These are phyloP conservation scores for Pontederia paniculata DNA, from an alignment of 176 grass and related monocot species.

Conservation along the genomic window DNA sequence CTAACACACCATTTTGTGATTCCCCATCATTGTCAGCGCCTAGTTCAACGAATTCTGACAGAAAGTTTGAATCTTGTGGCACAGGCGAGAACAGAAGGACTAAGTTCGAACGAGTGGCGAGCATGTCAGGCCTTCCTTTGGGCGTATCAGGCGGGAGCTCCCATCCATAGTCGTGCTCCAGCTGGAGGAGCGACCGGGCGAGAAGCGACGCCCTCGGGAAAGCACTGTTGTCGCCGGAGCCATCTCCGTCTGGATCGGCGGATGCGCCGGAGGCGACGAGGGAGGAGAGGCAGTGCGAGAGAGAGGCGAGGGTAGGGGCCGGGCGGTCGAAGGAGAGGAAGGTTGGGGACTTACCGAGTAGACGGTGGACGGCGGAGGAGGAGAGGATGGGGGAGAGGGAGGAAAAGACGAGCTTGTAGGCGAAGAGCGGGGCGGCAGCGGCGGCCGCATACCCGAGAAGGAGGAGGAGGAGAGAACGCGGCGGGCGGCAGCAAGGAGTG, in stretches of 20 bases:
- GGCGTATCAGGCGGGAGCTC: constrained; percentile 8
- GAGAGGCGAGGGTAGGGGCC: constrained; percentile 30
- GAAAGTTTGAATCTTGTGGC: constrained; percentile 19
- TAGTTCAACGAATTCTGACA: constrained; percentile 18
- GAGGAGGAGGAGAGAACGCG: constrained; percentile 20
- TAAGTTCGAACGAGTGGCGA: constrained; percentile 34
- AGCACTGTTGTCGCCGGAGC: not conserved
- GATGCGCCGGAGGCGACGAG: constrained; percentile 28
- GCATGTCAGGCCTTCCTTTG: constrained; percentile 6
- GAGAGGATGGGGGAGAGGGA: constrained; percentile 46
- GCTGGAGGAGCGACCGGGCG: constrained; percentile 51
- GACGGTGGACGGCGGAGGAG: constrained; percentile 24
- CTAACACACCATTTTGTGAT: not conserved
- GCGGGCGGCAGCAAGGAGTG: constrained; percentile 32
- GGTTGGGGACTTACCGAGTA: constrained; percentile 32
- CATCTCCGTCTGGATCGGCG: not conserved
- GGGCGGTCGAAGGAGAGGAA: constrained; percentile 57
- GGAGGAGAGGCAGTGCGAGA: constrained; percentile 24
- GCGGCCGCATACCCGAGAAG: constrained; percentile 9
- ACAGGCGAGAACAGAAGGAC: constrained; percentile 37
- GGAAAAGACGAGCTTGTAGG: constrained; percentile 45
- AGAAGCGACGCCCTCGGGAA: constrained; percentile 29
- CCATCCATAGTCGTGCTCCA: constrained; percentile 68
- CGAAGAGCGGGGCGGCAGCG: constrained; percentile 41
- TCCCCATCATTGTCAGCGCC: not conserved